These are phyloP conservation scores for Globisporangium viniferum DNA, from an alignment of 352 stramenopile species.

Conservation along the genomic window DNA sequence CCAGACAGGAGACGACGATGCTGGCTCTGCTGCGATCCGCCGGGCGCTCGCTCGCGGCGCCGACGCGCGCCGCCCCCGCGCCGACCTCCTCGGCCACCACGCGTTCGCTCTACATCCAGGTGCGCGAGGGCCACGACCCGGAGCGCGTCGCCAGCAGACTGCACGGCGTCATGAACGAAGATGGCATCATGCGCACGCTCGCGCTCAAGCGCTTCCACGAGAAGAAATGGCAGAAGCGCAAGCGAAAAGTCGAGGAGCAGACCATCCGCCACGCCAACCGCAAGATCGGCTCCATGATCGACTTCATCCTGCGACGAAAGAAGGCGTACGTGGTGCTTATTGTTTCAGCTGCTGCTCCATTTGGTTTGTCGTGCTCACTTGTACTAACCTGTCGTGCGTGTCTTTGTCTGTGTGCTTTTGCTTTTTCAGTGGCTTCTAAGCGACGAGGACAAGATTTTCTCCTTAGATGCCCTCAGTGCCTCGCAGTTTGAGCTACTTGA, in stretches of 20 bases:
- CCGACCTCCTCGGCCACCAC: constrained; percentile 19
- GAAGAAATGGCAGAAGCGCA: constrained; percentile 82
- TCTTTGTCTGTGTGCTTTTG: constrained; percentile 3
- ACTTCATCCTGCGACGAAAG: constrained; percentile 81
- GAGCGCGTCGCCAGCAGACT: constrained; percentile 52
- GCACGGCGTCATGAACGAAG: constrained; percentile 69
- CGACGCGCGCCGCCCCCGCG: constrained; percentile 10
- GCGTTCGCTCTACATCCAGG: constrained; percentile 50
- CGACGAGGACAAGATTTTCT: neutral
- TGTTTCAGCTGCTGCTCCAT: neutral
- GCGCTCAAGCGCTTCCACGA: constrained; percentile 75
- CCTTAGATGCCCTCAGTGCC: neutral
- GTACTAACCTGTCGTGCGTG: neutral
- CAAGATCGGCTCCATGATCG: constrained; percentile 79
- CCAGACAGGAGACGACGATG: constrained; percentile 23
- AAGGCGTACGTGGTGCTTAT: constrained; percentile 54
- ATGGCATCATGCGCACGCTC: constrained; percentile 75
- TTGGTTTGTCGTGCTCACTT: neutral
- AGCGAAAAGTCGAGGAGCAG: constrained; percentile 76
- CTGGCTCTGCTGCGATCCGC: constrained; percentile 31
- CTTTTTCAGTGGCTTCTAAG: constrained; percentile 23
- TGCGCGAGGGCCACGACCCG: constrained; percentile 46
- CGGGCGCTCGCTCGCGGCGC: constrained; percentile 13
- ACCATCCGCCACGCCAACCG: constrained; percentile 80
- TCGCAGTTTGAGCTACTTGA: neutral